Percentiles rank a stretch among this genome's conserved stretches.
These are phyloP conservation scores for Vanderwaltozyma verrucispora DNA, from an alignment of 805 yeast genomes.

Conservation along the genomic window DNA sequence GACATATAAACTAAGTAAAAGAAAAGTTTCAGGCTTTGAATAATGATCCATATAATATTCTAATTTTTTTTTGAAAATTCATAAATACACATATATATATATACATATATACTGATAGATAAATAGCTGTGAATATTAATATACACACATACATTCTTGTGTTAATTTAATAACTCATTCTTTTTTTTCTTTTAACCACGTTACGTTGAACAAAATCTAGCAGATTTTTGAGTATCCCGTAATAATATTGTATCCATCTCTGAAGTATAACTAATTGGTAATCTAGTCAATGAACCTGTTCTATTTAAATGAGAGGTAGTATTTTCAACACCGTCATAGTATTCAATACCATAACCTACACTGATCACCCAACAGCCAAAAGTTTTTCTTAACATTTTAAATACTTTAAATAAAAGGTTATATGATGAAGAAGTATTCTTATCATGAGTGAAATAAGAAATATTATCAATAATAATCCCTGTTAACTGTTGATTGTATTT, in stretches of 20 bases:
- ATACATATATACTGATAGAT: too few species aligned
- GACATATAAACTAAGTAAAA: too few species aligned
- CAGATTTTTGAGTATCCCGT: conserved; percentile 13
- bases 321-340: conserved; percentile 21
- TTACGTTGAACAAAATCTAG: conserved; percentile 5
- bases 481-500: conserved; percentile 9
- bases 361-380: conserved; percentile 25
- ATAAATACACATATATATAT: background rate
- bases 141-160: too few species aligned
- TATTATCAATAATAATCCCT: conserved; percentile 26
- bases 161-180: too few species aligned
- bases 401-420: conserved; percentile 9
- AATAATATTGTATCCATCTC: conserved; percentile 20
- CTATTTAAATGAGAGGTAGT: conserved; percentile 5
- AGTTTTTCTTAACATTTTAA: conserved; percentile 12
- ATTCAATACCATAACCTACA: conserved; percentile 20
- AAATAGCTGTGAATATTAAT: too few species aligned
- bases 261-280: conserved; percentile 18
- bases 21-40: too few species aligned
- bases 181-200: too few species aligned
- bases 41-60: too few species aligned
- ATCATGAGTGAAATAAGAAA: conserved; percentile 19
- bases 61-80: too few species aligned
- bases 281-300: conserved; percentile 9
- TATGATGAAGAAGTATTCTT: conserved; percentile 4